phyloP scores from a whole-genome alignment of 2,329 filamentous ascomycete genomes.

The Ophiocordyceps camponoti-saundersi region DNA sequence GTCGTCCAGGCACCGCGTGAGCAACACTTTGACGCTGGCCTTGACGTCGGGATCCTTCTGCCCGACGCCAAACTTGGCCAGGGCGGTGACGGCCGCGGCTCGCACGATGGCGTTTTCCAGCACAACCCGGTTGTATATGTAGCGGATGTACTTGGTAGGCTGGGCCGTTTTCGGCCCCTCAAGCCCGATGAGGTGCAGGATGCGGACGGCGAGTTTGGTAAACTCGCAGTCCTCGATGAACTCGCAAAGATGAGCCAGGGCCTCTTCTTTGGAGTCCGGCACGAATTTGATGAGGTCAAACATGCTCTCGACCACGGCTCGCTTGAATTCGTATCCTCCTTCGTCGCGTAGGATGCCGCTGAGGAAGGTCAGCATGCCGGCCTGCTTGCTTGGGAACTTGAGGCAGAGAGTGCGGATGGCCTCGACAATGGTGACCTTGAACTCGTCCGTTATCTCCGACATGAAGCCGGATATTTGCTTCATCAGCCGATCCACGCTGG shows the following conservation, averaged over 20 bases:
- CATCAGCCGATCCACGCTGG: slow-evolving; percentile 91
- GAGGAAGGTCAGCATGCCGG: slow-evolving; percentile 92
- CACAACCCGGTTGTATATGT: slow-evolving; percentile 97
- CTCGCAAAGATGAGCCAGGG: slow-evolving; percentile 88
- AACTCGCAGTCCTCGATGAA: slow-evolving; percentile 99
- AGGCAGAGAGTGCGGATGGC: slow-evolving; percentile 91
- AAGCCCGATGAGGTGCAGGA: slow-evolving; percentile 81
- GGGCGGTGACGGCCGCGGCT: slow-evolving; percentile 83
- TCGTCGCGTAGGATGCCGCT: slow-evolving; percentile 94
- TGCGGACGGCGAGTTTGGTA: slow-evolving; percentile 89
- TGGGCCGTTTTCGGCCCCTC: slow-evolving; percentile 92
- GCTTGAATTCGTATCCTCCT: slow-evolving; percentile 97
- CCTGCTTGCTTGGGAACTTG: slow-evolving; percentile 97
- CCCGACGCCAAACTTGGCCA: slow-evolving; percentile 93
- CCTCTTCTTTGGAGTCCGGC: slow-evolving; percentile 65
- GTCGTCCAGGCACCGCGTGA: slow-evolving; percentile 88
- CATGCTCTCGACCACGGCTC: slow-evolving; percentile 95
- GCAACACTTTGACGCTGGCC: slow-evolving; percentile 80
- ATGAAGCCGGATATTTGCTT: slow-evolving; percentile 98
- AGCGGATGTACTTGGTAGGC: slow-evolving; percentile 96
- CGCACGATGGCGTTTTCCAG: slow-evolving; percentile 92
- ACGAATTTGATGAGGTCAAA: slow-evolving; percentile 99
- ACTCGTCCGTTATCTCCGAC: slow-evolving; percentile 97
- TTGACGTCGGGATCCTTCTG: slow-evolving; percentile 96
- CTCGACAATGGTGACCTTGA: slow-evolving; percentile 99